Evolutionary conservation across 768 basidiomycete species (phyloP).

Genomic region (Auriscalpium vulgare): DNA sequence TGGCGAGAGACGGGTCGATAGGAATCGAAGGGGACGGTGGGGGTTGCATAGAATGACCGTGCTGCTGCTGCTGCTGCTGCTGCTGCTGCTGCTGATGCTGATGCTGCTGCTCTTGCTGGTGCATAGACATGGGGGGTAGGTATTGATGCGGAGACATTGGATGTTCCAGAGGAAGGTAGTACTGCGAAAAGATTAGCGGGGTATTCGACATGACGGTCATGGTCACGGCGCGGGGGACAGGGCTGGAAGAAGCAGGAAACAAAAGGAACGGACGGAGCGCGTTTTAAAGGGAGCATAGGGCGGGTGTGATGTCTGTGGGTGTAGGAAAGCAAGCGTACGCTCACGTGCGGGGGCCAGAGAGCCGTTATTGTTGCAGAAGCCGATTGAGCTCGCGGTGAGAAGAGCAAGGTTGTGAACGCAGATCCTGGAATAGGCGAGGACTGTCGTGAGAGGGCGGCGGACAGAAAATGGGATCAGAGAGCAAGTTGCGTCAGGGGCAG

Average conservation of each 20-base stretch:
- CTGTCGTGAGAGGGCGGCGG: background rate
- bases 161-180: slow-evolving; percentile 21
- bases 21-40: slow-evolving; percentile 55
- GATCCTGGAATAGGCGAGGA: background rate
- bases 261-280: background rate
- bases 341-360: background rate
- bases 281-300: background rate
- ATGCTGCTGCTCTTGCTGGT: slow-evolving; percentile 35
- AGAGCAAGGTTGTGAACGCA: background rate
- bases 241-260: background rate
- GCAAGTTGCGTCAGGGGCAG: background rate
- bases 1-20: slow-evolving; percentile 67
- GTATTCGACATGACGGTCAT: slow-evolving; percentile 7
- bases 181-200: slow-evolving; percentile 17
- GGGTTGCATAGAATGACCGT: slow-evolving; percentile 37
- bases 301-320: background rate
- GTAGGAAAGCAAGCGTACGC: background rate
- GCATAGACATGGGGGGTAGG: slow-evolving; percentile 30
- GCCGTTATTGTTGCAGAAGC: too few species aligned
- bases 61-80: slow-evolving; percentile 6
- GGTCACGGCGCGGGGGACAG: too few species aligned
- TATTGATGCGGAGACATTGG: slow-evolving; percentile 24
- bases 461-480: background rate
- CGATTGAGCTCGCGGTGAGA: background rate
- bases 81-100: slow-evolving; percentile 39